Percentiles rank a stretch among this genome's conserved stretches.
These are phyloP conservation scores for Celoporthe dispersa DNA, from an alignment of 2,329 filamentous ascomycete genomes.

Conservation along the genomic window DNA sequence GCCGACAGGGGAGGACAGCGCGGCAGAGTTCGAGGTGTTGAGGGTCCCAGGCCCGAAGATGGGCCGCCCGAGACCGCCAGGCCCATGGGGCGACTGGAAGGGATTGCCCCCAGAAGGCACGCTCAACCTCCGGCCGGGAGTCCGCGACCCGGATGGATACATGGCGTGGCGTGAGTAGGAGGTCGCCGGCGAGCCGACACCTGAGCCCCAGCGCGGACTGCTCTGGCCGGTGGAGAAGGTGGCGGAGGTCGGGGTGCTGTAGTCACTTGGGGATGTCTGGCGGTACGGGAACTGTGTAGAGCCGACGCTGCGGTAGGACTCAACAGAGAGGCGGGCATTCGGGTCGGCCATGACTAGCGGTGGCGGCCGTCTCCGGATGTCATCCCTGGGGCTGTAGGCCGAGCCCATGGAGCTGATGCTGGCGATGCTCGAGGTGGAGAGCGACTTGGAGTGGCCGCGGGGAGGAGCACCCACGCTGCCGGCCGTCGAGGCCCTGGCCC, in stretches of 20 bases:
- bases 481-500: slow-evolving; percentile 77
- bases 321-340: slow-evolving; percentile 68
- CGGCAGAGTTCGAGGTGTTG: slow-evolving; percentile 58
- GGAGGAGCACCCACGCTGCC: slow-evolving; percentile 73
- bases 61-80: slow-evolving; percentile 55
- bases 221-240: slow-evolving; percentile 78
- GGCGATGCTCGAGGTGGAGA: slow-evolving; percentile 85
- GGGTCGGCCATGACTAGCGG: slow-evolving; percentile 81
- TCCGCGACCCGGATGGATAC: slow-evolving; percentile 66
- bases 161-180: slow-evolving; percentile 73
- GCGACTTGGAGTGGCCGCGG: slow-evolving; percentile 80
- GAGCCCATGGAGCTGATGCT: slow-evolving; percentile 72
- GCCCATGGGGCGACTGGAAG: slow-evolving; percentile 68
- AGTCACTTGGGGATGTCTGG: slow-evolving; percentile 71
- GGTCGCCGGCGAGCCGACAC: slow-evolving; percentile 73
- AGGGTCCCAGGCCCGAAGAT: slow-evolving; percentile 57
- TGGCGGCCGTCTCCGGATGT: slow-evolving; percentile 73
- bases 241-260: slow-evolving; percentile 81
- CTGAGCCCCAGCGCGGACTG: slow-evolving; percentile 75
- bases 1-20: slow-evolving; percentile 61
- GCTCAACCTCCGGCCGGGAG: slow-evolving; percentile 76
- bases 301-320: slow-evolving; percentile 68
- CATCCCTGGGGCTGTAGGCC: slow-evolving; percentile 67
- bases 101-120: slow-evolving; percentile 78
- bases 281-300: slow-evolving; percentile 70